These are phyloP conservation scores for Ganoderma lingzhi DNA, from an alignment of 1,284 basidiomycete genomes.

Conservation along the genomic window DNA sequence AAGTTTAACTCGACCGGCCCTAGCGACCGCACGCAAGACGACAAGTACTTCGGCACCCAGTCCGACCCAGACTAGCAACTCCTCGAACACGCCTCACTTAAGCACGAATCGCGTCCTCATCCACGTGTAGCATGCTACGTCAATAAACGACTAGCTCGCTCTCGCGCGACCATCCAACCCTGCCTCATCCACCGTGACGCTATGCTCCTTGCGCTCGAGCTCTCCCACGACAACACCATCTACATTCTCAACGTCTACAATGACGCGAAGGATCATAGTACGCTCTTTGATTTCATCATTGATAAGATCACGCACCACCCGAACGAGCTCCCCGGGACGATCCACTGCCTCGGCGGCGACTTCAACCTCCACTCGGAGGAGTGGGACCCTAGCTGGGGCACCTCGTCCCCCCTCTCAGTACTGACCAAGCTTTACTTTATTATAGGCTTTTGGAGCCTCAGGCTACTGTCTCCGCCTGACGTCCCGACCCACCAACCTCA, in stretches of 20 bases:
- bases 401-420: too few relatives aligned
- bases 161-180: neutral
- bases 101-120: neutral
- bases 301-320: neutral
- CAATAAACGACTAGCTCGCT: neutral
- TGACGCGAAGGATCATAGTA: neutral
- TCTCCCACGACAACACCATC: neutral
- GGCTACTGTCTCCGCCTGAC: neutral
- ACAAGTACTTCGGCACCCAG: neutral
- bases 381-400: neutral
- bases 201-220: neutral
- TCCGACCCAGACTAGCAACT: neutral
- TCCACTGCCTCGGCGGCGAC: neutral
- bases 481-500: neutral
- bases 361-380: neutral
- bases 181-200: neutral
- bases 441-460: neutral
- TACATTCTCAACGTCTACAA: conserved; percentile 9
- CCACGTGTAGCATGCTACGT: conserved; percentile 7
- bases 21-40: neutral
- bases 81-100: neutral
- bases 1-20: neutral
- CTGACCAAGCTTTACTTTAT: neutral
- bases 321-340: neutral
- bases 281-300: neutral